Evolutionary conservation across 805 yeast species (phyloP).

Genomic region (Danielia oregonensis): DNA sequence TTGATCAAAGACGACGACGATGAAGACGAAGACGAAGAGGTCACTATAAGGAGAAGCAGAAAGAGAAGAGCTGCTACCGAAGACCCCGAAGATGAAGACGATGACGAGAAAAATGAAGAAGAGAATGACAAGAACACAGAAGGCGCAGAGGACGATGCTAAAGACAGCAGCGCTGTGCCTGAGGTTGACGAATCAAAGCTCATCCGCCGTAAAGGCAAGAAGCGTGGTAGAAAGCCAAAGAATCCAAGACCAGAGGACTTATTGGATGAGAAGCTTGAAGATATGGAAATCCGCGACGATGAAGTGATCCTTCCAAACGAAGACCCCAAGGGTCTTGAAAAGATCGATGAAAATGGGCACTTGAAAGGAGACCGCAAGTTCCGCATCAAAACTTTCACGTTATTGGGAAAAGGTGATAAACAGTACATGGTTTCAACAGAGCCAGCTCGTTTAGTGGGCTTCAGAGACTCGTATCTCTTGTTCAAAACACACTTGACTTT

Average conservation of each 20-base stretch:
- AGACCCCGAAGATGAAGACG: constrained; percentile 13
- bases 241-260: constrained; percentile 36
- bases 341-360: constrained; percentile 65
- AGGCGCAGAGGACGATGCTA: constrained; percentile 4
- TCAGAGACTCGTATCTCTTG: constrained; percentile 83
- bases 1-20: constrained; percentile 14
- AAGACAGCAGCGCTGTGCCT: constrained; percentile 1
- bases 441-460: constrained; percentile 93
- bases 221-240: constrained; percentile 36
- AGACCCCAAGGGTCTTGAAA: constrained; percentile 75
- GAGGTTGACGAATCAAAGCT: constrained; percentile 10
- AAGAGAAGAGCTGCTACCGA: constrained; percentile 15
- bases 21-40: constrained; percentile 13
- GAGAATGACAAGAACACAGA: constrained; percentile 2
- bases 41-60: constrained; percentile 10
- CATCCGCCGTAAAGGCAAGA: constrained; percentile 27
- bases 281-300: constrained; percentile 61
- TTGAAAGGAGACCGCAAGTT: constrained; percentile 71
- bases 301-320: constrained; percentile 69
- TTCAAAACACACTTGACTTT: constrained; percentile 82
- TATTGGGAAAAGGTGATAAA: constrained; percentile 62
- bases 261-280: constrained; percentile 66
- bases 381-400: constrained; percentile 65
- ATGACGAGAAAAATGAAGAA: constrained; percentile 1
- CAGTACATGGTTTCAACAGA: constrained; percentile 91